These are phyloP conservation scores for Venturia carpophila DNA, from an alignment of 2,329 filamentous ascomycete genomes.

Conservation along the genomic window DNA sequence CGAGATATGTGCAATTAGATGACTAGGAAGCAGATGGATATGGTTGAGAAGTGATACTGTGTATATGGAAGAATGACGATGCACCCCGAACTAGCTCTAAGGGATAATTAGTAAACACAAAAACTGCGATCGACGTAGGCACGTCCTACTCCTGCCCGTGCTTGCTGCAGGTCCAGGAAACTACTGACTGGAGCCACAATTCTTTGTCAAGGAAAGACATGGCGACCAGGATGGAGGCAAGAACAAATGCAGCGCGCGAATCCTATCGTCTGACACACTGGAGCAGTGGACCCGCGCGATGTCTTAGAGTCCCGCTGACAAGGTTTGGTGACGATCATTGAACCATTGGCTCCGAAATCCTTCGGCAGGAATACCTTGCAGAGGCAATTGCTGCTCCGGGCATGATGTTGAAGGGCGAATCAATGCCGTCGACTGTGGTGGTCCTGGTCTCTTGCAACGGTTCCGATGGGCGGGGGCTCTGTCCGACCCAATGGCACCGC, in stretches of 20 bases:
- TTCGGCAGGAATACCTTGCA: neutral
- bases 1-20: neutral
- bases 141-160: neutral
- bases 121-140: neutral
- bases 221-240: neutral
- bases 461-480: neutral
- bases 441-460: neutral
- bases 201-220: neutral
- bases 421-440: neutral
- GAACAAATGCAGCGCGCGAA: neutral
- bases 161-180: slow-evolving; percentile 6
- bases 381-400: neutral
- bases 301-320: slow-evolving; percentile 5
- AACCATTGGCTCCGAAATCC: neutral
- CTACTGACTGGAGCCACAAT: neutral
- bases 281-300: neutral
- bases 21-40: neutral
- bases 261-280: neutral
- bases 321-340: slow-evolving; percentile 4
- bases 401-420: neutral
- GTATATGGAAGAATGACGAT: slow-evolving; percentile 3
- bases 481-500: neutral
- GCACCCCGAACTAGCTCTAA: neutral
- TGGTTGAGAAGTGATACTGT: neutral
- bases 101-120: neutral